Conservation (phyloP, 768 basidiomycete species). For the Mycena alexandri region DNA sequence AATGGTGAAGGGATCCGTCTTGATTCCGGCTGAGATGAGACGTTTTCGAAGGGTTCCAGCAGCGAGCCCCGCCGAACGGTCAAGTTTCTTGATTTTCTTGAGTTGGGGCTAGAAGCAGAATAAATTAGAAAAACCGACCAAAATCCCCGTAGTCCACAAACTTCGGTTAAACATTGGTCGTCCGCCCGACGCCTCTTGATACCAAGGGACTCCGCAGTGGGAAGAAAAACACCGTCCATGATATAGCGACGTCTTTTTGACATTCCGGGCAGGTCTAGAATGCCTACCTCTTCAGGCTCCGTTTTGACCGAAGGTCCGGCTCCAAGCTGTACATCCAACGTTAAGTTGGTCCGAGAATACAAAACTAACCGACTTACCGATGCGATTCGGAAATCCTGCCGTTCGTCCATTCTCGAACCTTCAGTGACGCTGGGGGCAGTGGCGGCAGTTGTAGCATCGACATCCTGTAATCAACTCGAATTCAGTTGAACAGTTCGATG, state of each 20-base stretch:
- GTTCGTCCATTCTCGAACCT: too few relatives aligned
- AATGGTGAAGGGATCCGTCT: slow-evolving; percentile 1
- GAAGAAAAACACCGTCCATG: slow-evolving; percentile 8
- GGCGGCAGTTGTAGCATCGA: too few relatives aligned
- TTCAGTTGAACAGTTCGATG: too few relatives aligned
- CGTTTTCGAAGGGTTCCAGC: slow-evolving; percentile 22
- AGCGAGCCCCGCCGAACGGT: slow-evolving; percentile 18
- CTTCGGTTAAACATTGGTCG: not conserved
- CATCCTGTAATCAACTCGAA: too few relatives aligned
- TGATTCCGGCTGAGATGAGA: slow-evolving; percentile 9
- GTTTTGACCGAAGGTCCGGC: not conserved
- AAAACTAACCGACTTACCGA: too few relatives aligned
- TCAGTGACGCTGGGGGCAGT: too few relatives aligned
- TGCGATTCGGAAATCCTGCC: too few relatives aligned
- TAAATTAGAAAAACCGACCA: not conserved
- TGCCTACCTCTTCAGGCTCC: not conserved
- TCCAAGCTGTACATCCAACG: too few relatives aligned
- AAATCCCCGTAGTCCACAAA: not conserved
- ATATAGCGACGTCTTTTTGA: not conserved
- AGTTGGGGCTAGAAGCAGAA: not conserved
- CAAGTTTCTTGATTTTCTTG: slow-evolving; percentile 20
- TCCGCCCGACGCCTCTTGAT: not conserved
- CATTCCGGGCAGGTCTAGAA: not conserved
- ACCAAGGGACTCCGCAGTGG: not conserved
- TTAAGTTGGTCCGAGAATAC: too few relatives aligned